Base-by-base conservation (phyloP, 139 green algal species). In the Chlamydomonas sp. region DNA sequence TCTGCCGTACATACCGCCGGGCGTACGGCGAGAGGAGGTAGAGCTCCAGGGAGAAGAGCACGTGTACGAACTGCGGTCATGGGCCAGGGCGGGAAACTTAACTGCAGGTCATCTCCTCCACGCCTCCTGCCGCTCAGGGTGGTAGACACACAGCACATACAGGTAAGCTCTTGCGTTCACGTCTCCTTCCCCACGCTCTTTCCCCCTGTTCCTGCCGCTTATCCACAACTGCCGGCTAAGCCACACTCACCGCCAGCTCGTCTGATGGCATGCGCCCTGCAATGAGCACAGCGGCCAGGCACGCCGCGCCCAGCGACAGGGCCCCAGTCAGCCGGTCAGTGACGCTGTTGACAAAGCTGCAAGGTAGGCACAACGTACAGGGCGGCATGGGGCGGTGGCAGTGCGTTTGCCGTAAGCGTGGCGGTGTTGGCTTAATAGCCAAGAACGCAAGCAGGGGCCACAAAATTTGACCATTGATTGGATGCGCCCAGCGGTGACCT, bases 11-110 rank as follows among this genome's bases (percentile, higher is more conserved):
- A 85, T 96, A 92, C 20, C 95, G 95, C 2, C 93, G 90, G 60
- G 94, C 88, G 80, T 96, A 96, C 12, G 97, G 97, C 4, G 85
- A 95, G 58, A 99, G 89, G 4, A 99, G 90, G 89, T 95, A 97
- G 5, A 96, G 83, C 89, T 96, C 89, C 78, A 98, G 89, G 12
- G 95, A 95, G 58, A 99, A 95, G 8, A 98, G 90, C 59, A 99
- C 92, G 75, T 97, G 92, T 16, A 89, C 78, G 90, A 93, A 93
- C 93, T 96, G 89, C 1, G 62, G 9, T 49, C 84, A 75, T 57
- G 63, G 8, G 64, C 16, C 63, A 77, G 3, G 71, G 2, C 76
- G 67, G 14, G 57, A 79, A 15, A 64, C 7, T 4, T 2, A 49
- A 66, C 71, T 15, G 58, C 10, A 69, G 63, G 63, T 68, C 17